Evolutionary conservation across 345 rosid species (phyloP).

Genomic region (Xanthoceras sorbifolium): DNA sequence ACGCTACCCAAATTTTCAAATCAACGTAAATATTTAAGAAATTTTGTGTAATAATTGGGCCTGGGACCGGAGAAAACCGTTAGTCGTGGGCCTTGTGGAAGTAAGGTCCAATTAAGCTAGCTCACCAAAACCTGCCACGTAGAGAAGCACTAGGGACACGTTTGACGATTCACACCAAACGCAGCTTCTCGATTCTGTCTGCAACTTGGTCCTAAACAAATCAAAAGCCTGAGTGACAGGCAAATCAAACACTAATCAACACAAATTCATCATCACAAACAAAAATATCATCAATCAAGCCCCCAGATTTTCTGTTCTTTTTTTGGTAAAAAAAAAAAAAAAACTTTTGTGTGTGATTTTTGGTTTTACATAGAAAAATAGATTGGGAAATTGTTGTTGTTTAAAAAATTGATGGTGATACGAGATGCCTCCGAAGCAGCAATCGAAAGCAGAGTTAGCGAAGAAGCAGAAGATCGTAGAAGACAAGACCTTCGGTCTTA

Average conservation of each 20-base stretch:
- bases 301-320: too few species aligned
- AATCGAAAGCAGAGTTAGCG: slow-evolving; percentile 59
- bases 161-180: background rate
- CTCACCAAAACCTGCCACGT: slow-evolving; percentile 18
- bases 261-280: background rate
- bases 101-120: background rate
- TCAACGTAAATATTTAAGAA: too few species aligned
- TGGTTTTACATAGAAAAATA: background rate
- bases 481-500: slow-evolving; percentile 84
- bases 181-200: slow-evolving; percentile 9
- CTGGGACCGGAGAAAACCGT: background rate
- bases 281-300: background rate
- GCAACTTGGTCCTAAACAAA: background rate
- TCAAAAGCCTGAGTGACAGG: background rate
- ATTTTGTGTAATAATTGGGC: too few species aligned
- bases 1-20: too few species aligned
- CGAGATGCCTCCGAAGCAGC: slow-evolving; percentile 75
- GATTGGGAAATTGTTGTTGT: background rate
- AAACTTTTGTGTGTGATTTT: too few species aligned
- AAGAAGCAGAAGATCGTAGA: slow-evolving; percentile 81
- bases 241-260: background rate
- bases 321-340: too few species aligned
- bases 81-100: too few species aligned
- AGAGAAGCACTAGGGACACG: background rate
- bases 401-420: slow-evolving; percentile 38